Evolutionary conservation across 306 rosid species (phyloP).

Genomic region (Cicer arietinum): DNA sequence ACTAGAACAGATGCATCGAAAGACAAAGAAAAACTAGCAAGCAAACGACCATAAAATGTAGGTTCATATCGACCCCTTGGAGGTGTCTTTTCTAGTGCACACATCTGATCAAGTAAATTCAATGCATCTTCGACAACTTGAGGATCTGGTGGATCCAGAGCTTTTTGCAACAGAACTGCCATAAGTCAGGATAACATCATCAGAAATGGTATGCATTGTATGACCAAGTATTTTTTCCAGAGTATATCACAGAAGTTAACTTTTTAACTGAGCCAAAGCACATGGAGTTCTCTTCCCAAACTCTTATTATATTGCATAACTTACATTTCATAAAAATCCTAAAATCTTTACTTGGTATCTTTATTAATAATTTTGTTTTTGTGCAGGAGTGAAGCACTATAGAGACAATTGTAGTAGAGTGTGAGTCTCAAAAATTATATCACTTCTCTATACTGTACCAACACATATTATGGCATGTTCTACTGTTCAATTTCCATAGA

Average conservation of each 20-base stretch:
- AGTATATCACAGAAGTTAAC: neutral
- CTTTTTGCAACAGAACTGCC: constrained; percentile 78
- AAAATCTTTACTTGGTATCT: neutral
- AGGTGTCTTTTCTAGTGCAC: constrained; percentile 60
- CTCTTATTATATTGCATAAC: constrained; percentile 14
- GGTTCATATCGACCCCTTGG: constrained; percentile 80
- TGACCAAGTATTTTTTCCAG: constrained; percentile 5
- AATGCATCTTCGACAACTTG: constrained; percentile 79
- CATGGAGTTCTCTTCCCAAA: constrained; percentile 4
- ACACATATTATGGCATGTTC: too few relatives aligned
- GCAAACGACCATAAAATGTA: constrained; percentile 79
- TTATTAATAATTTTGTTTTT: too few relatives aligned
- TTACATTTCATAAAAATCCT: constrained; percentile 29
- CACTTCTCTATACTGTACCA: too few relatives aligned
- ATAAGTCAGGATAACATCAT: constrained; percentile 37
- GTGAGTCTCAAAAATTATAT: too few relatives aligned
- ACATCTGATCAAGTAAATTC: constrained; percentile 66
- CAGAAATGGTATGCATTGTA: constrained; percentile 23
- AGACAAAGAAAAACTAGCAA: constrained; percentile 80
- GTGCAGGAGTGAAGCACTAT: too few relatives aligned
- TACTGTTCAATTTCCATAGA: too few relatives aligned
- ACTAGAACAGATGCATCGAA: constrained; percentile 79
- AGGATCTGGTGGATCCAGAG: constrained; percentile 75
- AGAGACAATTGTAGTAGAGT: too few relatives aligned
- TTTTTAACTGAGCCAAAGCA: constrained; percentile 9